Evolutionary conservation across 495 filamentous ascomycete genomes (phyloP).

Genomic region (Lichina pygmaea): DNA sequence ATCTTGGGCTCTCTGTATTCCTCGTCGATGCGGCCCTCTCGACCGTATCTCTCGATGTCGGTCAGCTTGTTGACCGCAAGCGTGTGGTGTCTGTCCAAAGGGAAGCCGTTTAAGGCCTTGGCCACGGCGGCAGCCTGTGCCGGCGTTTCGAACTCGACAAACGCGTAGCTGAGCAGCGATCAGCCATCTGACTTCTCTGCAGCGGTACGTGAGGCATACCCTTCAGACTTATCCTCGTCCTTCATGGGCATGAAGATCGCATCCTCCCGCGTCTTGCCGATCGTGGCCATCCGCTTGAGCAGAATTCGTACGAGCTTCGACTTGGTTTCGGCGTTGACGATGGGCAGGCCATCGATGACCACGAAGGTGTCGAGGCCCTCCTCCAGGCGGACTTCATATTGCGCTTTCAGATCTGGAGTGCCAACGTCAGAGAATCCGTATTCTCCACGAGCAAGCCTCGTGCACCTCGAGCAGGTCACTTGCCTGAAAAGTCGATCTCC

Average conservation of each 20-base stretch:
- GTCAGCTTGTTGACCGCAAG: conserved; percentile 92
- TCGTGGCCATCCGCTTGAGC: conserved; percentile 62
- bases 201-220: conserved; percentile 23
- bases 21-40: conserved; percentile 79
- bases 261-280: conserved; percentile 66
- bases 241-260: conserved; percentile 78
- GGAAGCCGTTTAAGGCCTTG: conserved; percentile 52
- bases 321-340: conserved; percentile 58
- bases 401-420: conserved; percentile 48
- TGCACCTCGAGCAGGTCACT: conserved; percentile 2
- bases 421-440: not conserved
- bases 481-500: conserved; percentile 73
- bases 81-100: conserved; percentile 88
- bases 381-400: conserved; percentile 85
- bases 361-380: conserved; percentile 90
- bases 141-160: conserved; percentile 85
- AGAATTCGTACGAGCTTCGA: conserved; percentile 86
- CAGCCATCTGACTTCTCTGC: not conserved
- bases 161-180: conserved; percentile 38
- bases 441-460: not conserved
- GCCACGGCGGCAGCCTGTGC: conserved; percentile 73
- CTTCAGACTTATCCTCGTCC: conserved; percentile 54
- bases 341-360: conserved; percentile 76
- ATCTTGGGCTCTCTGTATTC: conserved; percentile 55
- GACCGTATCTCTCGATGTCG: conserved; percentile 85